Evolutionary conservation across 2,329 filamentous ascomycete genomes (phyloP), one percentile per base, ranked within the genome.

Genomic region (Penicillium thymicola): DNA sequence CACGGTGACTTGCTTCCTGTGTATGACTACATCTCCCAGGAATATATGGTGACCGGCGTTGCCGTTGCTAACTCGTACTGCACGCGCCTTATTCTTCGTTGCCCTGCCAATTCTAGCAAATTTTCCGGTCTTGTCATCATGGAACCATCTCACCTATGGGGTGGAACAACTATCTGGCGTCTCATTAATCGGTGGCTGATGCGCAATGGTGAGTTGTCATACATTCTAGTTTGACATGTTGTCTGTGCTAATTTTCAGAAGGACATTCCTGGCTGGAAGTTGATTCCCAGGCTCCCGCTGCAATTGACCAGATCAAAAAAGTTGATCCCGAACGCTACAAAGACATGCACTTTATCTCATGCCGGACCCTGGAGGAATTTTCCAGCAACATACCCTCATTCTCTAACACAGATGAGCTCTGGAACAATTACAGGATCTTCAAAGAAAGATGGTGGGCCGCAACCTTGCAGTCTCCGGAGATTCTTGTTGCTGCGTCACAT

Each of bases 231-330:
- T 16, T 42, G 27, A 3, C 5, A 1, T 23, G 9, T 7, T 23
- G 9, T 21, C 11, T 11, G 8, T 2, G 11, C 51, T 54, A n/a
- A 54, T 11, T 16, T 9, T 28, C 14, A 6, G 21, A 32, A 54
- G 51, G 51, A 11, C 51, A 54, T 23, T 44, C 37, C 8, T 54
- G 51, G 51, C 14, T 54, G 21, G 27, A 50, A 36, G 18, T 54
- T 25, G 51, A 54, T n/a, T 49, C 51, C 3, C 51, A 54, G n/a
- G 51, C 36, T 25, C 51, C 51, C 11, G 18, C 43, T 6, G 44
- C 51, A 27, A 28, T 54, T 21, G 51, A 54, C 16, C 36, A 49
- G 16, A 48, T 46, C 42, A 49, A 42, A 18, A 28, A 42, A 2
- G 6, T n/a, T 27, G 28, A 50, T 27, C 36, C 28, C 4, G 44